Percentiles rank a stretch among this genome's conserved stretches.
Evolutionary conservation across 352 stramenopile species (phyloP).

Genomic region (Globisporangium abappressorium): DNA sequence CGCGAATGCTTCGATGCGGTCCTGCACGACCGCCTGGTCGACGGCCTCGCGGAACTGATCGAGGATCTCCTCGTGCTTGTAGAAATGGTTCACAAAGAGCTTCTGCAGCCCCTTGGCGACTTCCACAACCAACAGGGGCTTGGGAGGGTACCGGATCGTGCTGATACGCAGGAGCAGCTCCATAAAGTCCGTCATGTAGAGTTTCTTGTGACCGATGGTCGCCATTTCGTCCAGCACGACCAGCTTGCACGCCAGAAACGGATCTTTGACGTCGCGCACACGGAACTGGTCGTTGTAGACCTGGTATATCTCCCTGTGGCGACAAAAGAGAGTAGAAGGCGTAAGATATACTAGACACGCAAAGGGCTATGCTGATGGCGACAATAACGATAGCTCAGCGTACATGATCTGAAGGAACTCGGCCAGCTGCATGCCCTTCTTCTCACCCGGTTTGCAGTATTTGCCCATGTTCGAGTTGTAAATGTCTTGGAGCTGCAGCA

Average conservation of each 20-base stretch:
- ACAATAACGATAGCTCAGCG: conserved; percentile 1
- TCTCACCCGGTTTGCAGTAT: conserved; percentile 70
- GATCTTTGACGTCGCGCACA: conserved; percentile 62
- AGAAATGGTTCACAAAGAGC: conserved; percentile 64
- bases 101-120: conserved; percentile 54
- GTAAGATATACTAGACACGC: too few relatives aligned
- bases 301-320: conserved; percentile 52
- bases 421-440: conserved; percentile 72
- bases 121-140: conserved; percentile 31
- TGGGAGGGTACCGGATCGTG: conserved; percentile 55
- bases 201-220: conserved; percentile 64
- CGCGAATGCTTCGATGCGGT: conserved; percentile 58
- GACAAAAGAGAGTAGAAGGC: too few relatives aligned
- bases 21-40: conserved; percentile 54
- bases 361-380: background rate
- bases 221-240: conserved; percentile 76
- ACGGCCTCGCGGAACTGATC: conserved; percentile 55
- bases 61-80: conserved; percentile 59
- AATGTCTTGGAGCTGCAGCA: conserved; percentile 58
- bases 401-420: conserved; percentile 63
- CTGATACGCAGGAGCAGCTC: conserved; percentile 64
- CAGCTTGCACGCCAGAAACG: conserved; percentile 71
- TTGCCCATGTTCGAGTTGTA: conserved; percentile 73
- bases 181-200: conserved; percentile 78
- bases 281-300: conserved; percentile 65